A percentile compares a stretch with the other conserved stretches of the same genome.
These are phyloP conservation scores for Podospora pseudopauciseta DNA, from an alignment of 495 filamentous ascomycete species.

Conservation along the genomic window DNA sequence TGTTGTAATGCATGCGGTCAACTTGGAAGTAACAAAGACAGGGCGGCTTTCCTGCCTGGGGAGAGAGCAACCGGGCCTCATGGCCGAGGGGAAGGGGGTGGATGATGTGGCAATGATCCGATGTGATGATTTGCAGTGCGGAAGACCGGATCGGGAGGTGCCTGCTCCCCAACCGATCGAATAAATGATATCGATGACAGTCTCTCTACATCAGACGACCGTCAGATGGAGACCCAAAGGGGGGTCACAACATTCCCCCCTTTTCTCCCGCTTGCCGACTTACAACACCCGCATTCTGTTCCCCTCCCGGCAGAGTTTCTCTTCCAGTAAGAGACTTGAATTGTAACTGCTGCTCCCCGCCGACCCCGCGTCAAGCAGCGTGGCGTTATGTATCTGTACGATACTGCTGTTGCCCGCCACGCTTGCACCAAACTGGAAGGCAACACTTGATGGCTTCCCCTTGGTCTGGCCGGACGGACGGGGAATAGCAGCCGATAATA, in stretches of 20 bases:
- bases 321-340: not conserved
- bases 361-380: not conserved
- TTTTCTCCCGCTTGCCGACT: not conserved
- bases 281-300: not conserved
- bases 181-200: not conserved
- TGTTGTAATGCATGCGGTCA: not conserved
- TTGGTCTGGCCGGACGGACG: not conserved
- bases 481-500: not conserved
- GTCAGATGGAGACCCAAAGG: not conserved
- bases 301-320: not conserved
- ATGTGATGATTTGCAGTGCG: not conserved
- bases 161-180: not conserved
- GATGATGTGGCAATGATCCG: not conserved
- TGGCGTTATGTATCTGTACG: conserved; percentile 2
- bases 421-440: not conserved
- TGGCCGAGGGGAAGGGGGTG: not conserved
- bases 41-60: not conserved
- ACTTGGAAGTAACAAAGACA: not conserved
- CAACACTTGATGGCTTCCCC: not conserved
- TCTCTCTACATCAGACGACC: not conserved
- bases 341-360: not conserved
- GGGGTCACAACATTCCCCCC: not conserved
- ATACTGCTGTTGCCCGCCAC: not conserved
- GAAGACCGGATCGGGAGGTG: not conserved
- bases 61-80: not conserved